Evolutionary conservation across 345 rosid species (phyloP).

Genomic region (Brassica incana): DNA sequence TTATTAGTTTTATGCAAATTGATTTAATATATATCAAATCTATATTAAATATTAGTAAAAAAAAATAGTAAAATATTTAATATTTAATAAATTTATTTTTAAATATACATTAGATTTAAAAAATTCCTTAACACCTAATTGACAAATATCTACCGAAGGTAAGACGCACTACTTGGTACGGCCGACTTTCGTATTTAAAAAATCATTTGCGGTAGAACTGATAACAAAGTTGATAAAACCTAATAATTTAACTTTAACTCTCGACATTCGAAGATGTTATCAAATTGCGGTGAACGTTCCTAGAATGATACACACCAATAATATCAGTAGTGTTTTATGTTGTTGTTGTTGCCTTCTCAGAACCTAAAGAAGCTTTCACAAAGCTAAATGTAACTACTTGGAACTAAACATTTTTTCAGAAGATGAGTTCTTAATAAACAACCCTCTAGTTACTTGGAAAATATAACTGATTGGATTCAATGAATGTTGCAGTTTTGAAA

Average conservation of each 20-base stretch:
- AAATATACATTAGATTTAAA: too few relatives aligned
- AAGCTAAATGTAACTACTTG: not conserved
- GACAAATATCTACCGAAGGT: slow-evolving; percentile 7
- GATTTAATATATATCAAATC: too few relatives aligned
- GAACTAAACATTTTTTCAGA: too few relatives aligned
- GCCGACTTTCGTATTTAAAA: not conserved
- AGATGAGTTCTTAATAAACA: too few relatives aligned
- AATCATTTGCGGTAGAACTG: slow-evolving; percentile 1
- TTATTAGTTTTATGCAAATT: too few relatives aligned
- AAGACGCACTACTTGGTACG: slow-evolving; percentile 34
- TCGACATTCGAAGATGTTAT: slow-evolving; percentile 13
- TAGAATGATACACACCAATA: slow-evolving; percentile 3
- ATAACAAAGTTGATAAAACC: not conserved
- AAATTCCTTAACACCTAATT: too few relatives aligned
- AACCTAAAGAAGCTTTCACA: not conserved
- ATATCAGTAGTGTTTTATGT: not conserved
- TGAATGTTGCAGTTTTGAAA: too few relatives aligned
- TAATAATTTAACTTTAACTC: slow-evolving; percentile 15
- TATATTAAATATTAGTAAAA: too few relatives aligned
- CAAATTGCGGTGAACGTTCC: not conserved
- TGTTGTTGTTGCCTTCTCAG: not conserved
- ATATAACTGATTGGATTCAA: too few relatives aligned
- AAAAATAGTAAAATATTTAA: too few relatives aligned
- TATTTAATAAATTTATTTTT: too few relatives aligned
- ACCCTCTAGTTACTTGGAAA: too few relatives aligned